Evolutionary conservation across 192 early-diverging fungal genomes (phyloP).

Genomic region (Coemansia pectinata): DNA sequence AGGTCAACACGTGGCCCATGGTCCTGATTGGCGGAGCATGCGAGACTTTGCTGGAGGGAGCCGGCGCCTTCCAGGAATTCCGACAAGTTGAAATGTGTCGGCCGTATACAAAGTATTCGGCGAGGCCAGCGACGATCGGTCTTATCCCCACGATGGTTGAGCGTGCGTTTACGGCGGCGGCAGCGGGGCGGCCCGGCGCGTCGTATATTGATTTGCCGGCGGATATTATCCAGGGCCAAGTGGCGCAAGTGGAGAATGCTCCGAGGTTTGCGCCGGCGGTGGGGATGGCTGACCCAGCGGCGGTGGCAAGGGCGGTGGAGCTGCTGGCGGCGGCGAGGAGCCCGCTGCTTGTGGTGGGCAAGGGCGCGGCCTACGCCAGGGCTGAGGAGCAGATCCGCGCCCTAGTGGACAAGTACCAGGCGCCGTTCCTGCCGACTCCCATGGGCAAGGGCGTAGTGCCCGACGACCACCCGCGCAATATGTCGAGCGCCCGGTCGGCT

Average conservation of each 20-base stretch:
- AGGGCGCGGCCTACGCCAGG: slow-evolving; percentile 70
- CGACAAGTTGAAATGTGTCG: slow-evolving; percentile 65
- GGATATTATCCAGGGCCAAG: slow-evolving; percentile 61
- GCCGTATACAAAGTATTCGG: slow-evolving; percentile 63
- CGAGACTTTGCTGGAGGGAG: slow-evolving; percentile 54
- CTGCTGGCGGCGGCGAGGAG: slow-evolving; percentile 53
- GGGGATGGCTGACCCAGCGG: slow-evolving; percentile 56
- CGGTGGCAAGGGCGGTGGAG: slow-evolving; percentile 44
- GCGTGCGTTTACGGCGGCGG: slow-evolving; percentile 56
- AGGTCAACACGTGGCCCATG: slow-evolving; percentile 71
- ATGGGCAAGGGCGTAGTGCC: slow-evolving; percentile 72
- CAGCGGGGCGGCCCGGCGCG: slow-evolving; percentile 65
- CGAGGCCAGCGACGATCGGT: slow-evolving; percentile 51
- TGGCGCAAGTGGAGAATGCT: not conserved
- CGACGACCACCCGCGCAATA: slow-evolving; percentile 63
- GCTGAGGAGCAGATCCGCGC: slow-evolving; percentile 61
- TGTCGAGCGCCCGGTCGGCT: slow-evolving; percentile 63
- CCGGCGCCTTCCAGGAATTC: slow-evolving; percentile 73
- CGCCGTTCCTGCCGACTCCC: slow-evolving; percentile 74
- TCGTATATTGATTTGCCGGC: slow-evolving; percentile 70
- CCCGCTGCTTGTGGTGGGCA: slow-evolving; percentile 72
- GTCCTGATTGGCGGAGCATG: slow-evolving; percentile 67
- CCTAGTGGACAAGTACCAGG: slow-evolving; percentile 58
- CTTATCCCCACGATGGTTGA: slow-evolving; percentile 59
- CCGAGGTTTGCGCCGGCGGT: slow-evolving; percentile 14